Evolutionary conservation across 306 rosid species (phyloP), one percentile per base, ranked within the genome.

Genomic region (Castanea sativa): DNA sequence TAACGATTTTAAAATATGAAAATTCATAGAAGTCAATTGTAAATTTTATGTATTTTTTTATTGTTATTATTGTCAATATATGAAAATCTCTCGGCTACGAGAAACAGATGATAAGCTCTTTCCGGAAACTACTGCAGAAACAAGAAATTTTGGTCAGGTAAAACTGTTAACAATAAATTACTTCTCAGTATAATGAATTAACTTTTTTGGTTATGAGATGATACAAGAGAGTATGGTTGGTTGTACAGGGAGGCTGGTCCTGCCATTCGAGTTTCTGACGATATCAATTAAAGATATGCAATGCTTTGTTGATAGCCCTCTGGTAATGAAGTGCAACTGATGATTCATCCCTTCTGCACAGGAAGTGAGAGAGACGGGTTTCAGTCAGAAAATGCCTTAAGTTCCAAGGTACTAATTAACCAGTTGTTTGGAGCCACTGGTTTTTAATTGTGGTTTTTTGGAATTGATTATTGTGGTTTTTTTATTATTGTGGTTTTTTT

Each of bases 261-360:
- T 88, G 23, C 89, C 89, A 69, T 88, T 88, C 77, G 74, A 79
- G 83, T 88, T 83, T 12, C 81, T 83, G 75, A 38, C 88, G 27
- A 79, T 88, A 83, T 52, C 85, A 52, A 79, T 88, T 56, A 86
- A 88, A 73, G 91, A 88, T 74, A 86, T 88, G 80, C 89, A 83
- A 83, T 88, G 86, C 80, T 88, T 79, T 64, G 91, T 88, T 6
- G 91, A 88, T 45, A 79, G 33, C 51, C 88, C 89, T 83, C 88
- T 83, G 81, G 91, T 88, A 84, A 83, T 81, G 68, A 58, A 78
- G 63, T 29, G 14, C 78, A 35, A 64, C 73, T 29, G 51, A 60
- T 35, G 20, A 16, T 30, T 30, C 18, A 30, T 58, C 79, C 33
- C 76, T 76, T 73, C 8, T 35, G 41, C 41, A 35, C 5, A 5